Evolutionary conservation across 2,329 filamentous ascomycete genomes (phyloP).

Genomic region (Gremmenia infestans): DNA sequence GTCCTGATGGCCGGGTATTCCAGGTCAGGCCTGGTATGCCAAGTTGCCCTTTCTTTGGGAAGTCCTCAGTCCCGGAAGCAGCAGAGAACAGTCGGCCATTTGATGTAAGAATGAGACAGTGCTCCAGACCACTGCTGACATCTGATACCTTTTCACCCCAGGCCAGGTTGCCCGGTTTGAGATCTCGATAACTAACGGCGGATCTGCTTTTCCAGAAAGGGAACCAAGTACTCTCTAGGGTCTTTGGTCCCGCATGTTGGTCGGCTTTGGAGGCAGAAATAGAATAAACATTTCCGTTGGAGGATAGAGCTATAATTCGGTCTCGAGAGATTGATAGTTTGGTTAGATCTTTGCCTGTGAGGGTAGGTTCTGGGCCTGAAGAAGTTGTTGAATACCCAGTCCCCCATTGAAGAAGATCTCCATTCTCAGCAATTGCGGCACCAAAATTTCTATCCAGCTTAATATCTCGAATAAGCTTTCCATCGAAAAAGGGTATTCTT

Average conservation of each 20-base stretch:
- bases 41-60: conserved; percentile 78
- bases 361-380: conserved; percentile 61
- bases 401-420: conserved; percentile 91
- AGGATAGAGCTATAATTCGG: conserved; percentile 73
- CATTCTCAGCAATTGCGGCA: conserved; percentile 80
- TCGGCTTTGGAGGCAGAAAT: conserved; percentile 71
- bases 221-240: conserved; percentile 61
- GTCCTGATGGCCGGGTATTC: conserved; percentile 67
- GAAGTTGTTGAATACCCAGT: conserved; percentile 63
- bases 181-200: conserved; percentile 63
- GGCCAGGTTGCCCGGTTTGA: conserved; percentile 59
- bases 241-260: conserved; percentile 60
- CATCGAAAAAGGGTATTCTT: conserved; percentile 77
- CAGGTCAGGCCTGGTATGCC: conserved; percentile 81
- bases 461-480: conserved; percentile 76
- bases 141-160: conserved; percentile 70
- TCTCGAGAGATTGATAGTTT: conserved; percentile 76
- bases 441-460: conserved; percentile 80
- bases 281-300: conserved; percentile 76
- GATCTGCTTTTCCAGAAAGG: conserved; percentile 63
- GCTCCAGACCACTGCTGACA: conserved; percentile 75
- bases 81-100: conserved; percentile 82
- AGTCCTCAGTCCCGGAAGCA: conserved; percentile 73
- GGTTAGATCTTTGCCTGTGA: conserved; percentile 75
- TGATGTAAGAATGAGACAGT: conserved; percentile 79